A percentile compares a stretch with the other conserved stretches of the same genome.
Conservation (phyloP, 768 basidiomycete genomes). For the Xerocomus brunneocitrinus region DNA sequence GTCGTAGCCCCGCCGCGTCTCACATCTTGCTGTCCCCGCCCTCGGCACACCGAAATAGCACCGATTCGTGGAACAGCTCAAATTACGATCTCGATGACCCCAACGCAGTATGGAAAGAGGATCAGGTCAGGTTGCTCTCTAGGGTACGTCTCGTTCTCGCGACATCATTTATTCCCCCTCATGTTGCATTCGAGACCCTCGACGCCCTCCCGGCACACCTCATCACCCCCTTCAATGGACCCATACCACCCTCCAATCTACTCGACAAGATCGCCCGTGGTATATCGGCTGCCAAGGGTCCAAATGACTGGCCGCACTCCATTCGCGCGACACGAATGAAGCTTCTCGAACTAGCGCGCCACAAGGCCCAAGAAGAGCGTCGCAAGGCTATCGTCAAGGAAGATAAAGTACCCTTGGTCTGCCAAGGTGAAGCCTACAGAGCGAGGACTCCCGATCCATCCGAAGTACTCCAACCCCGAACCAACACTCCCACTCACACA, state of each 20-base stretch:
- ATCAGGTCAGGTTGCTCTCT: constrained; percentile 62
- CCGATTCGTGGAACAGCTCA: constrained; percentile 83
- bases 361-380: constrained; percentile 51
- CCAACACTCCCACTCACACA: constrained; percentile 43
- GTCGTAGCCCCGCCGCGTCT: constrained; percentile 49
- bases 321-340: constrained; percentile 77
- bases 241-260: constrained; percentile 79
- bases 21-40: constrained; percentile 46
- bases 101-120: constrained; percentile 69
- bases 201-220: constrained; percentile 80
- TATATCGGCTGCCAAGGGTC: constrained; percentile 68
- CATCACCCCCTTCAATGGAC: constrained; percentile 83
- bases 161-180: background rate
- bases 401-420: constrained; percentile 30
- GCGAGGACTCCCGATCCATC: constrained; percentile 24
- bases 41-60: constrained; percentile 54
- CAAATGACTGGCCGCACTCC: constrained; percentile 79
- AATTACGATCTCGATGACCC: constrained; percentile 59
- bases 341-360: constrained; percentile 72
- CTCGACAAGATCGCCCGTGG: constrained; percentile 84
- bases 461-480: constrained; percentile 44
- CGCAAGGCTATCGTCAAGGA: constrained; percentile 45
- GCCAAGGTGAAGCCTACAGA: constrained; percentile 11
- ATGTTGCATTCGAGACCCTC: constrained; percentile 46
- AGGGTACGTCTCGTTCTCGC: constrained; percentile 42